Evolutionary conservation across 176 grass and related monocot species (phyloP).

Genomic region (Secale cereale): DNA sequence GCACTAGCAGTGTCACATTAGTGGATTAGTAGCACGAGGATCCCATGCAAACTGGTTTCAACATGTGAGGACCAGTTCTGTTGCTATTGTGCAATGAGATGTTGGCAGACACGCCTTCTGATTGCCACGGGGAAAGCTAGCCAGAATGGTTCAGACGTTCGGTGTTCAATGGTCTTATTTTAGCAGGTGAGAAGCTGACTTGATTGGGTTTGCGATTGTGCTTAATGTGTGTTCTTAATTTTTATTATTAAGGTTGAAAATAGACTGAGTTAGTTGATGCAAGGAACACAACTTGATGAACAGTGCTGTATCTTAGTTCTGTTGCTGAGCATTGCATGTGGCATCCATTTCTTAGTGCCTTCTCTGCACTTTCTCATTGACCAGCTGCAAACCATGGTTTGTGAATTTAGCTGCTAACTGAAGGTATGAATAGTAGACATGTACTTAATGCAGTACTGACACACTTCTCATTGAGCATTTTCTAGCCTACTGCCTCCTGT

Average conservation of each 20-base stretch:
- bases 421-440: neutral
- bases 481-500: neutral
- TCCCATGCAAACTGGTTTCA: neutral
- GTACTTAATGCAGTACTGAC: neutral
- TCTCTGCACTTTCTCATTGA: neutral
- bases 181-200: neutral
- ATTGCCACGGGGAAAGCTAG: neutral
- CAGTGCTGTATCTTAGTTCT: neutral
- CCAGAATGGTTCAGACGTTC: neutral
- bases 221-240: neutral
- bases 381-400: neutral
- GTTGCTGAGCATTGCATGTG: neutral
- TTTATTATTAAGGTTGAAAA: neutral
- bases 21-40: neutral
- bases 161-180: neutral
- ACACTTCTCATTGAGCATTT: neutral
- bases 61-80: neutral
- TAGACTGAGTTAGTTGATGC: neutral
- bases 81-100: neutral
- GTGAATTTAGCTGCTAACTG: neutral
- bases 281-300: neutral
- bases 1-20: no score
- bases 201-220: neutral
- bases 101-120: neutral
- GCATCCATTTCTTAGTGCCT: neutral